These are phyloP conservation scores for Periconia sp. DNA, from an alignment of 2,329 filamentous ascomycete species.

Conservation along the genomic window DNA sequence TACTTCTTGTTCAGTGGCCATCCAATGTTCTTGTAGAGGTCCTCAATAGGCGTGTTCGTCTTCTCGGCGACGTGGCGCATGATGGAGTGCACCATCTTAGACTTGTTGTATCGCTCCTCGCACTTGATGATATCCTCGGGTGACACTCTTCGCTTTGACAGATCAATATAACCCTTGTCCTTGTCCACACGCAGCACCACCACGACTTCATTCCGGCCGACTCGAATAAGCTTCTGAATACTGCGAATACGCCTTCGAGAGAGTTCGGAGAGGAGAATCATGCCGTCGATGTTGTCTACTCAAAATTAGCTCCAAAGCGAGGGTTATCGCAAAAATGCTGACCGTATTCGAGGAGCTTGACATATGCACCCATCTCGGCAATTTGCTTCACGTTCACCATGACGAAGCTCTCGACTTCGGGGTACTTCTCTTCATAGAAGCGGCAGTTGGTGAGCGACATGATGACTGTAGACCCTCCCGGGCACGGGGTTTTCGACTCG, in stretches of 20 bases:
- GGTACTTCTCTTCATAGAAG: constrained; percentile 97
- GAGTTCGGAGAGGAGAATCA: constrained; percentile 97
- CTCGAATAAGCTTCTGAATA: constrained; percentile 98
- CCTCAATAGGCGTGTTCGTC: constrained; percentile 91
- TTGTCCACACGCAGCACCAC: constrained; percentile 99
- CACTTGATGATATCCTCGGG: constrained; percentile 98
- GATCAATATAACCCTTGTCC: constrained; percentile 99
- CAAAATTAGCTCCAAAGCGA: constrained; percentile 10
- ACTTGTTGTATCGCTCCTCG: constrained; percentile 99
- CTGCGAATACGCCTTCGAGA: constrained; percentile 97
- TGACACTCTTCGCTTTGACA: constrained; percentile 97
- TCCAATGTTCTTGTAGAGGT: constrained; percentile 89
- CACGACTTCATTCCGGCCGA: constrained; percentile 97
- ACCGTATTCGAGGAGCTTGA: constrained; percentile 94
- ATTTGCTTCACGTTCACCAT: constrained; percentile 99
- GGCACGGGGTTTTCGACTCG: too few species aligned
- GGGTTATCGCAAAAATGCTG: not conserved
- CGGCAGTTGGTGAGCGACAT: constrained; percentile 97
- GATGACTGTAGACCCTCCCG: too few species aligned
- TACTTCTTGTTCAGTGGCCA: constrained; percentile 99
- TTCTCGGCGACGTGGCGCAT: constrained; percentile 99
- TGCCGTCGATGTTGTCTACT: constrained; percentile 95
- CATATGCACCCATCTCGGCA: constrained; percentile 99
- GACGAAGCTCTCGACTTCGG: constrained; percentile 98
- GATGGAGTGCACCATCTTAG: constrained; percentile 98